Conservation (phyloP, 2,329 filamentous ascomycete genomes). For the Lasiodiplodia gonubiensis region DNA sequence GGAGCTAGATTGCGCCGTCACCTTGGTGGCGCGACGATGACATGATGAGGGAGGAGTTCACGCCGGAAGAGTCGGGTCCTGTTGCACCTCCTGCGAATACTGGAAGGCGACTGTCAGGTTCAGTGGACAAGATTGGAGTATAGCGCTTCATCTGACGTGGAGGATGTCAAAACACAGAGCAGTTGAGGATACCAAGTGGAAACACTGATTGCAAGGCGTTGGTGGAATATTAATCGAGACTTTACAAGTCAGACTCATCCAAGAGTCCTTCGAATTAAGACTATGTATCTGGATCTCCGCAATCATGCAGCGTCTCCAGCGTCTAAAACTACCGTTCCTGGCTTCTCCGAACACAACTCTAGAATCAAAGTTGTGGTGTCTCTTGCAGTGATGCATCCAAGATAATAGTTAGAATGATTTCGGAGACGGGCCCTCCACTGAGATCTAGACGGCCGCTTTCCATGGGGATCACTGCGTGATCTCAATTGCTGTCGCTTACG, state of each 20-base stretch:
- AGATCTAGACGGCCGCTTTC: neutral
- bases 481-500: slow-evolving; percentile 36
- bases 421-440: neutral
- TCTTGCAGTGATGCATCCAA: neutral
- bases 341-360: neutral
- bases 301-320: neutral
- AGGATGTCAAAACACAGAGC: neutral
- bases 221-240: neutral
- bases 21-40: neutral
- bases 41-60: neutral
- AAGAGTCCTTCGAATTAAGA: neutral
- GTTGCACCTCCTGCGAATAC: neutral
- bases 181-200: slow-evolving; percentile 16
- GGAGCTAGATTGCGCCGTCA: slow-evolving; percentile 30
- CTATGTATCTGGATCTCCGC: neutral
- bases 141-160: neutral
- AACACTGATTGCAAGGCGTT: slow-evolving; percentile 24
- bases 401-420: neutral
- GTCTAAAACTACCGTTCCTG: neutral
- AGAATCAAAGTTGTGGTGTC: slow-evolving; percentile 8
- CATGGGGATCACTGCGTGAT: neutral
- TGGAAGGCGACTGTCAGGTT: neutral
- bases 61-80: neutral
- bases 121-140: neutral
- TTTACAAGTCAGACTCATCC: neutral